Conservation (phyloP, 306 rosid genomes). For the Quercus aquifolioides region DNA sequence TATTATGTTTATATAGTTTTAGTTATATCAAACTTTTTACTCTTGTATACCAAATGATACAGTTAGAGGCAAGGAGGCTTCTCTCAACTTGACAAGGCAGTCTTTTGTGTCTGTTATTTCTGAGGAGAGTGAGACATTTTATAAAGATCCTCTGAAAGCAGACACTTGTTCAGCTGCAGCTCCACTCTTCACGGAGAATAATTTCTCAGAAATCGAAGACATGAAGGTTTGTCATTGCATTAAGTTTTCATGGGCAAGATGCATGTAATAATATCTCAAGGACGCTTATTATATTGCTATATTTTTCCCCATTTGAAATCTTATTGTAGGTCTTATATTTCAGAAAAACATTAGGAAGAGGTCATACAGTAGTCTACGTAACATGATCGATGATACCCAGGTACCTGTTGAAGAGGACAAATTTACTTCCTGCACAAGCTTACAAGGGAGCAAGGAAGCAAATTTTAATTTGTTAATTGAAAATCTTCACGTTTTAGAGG, state of each 20-base stretch:
- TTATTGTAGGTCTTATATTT: constrained; percentile 22
- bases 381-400: constrained; percentile 26
- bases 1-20: neutral
- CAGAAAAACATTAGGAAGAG: constrained; percentile 45
- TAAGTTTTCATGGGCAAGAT: neutral
- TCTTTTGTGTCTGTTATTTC: constrained; percentile 49
- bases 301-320: neutral
- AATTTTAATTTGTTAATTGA: constrained; percentile 65
- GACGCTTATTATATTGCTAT: neutral
- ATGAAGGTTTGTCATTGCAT: constrained; percentile 35
- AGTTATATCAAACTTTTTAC: neutral
- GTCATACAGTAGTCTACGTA: constrained; percentile 24
- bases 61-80: constrained; percentile 63
- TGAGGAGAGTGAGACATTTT: constrained; percentile 56
- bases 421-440: constrained; percentile 12
- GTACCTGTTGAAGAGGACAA: constrained; percentile 29
- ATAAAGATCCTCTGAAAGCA: constrained; percentile 48
- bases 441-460: constrained; percentile 33
- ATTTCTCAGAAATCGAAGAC: constrained; percentile 46
- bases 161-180: constrained; percentile 42
- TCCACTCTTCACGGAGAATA: constrained; percentile 39
- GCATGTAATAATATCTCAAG: neutral
- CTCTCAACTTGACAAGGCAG: constrained; percentile 45
- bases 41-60: constrained; percentile 23
- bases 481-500: constrained; percentile 74